phyloP scores from a whole-genome alignment of 179 eudicot genomes.

The Nepenthes alata region DNA sequence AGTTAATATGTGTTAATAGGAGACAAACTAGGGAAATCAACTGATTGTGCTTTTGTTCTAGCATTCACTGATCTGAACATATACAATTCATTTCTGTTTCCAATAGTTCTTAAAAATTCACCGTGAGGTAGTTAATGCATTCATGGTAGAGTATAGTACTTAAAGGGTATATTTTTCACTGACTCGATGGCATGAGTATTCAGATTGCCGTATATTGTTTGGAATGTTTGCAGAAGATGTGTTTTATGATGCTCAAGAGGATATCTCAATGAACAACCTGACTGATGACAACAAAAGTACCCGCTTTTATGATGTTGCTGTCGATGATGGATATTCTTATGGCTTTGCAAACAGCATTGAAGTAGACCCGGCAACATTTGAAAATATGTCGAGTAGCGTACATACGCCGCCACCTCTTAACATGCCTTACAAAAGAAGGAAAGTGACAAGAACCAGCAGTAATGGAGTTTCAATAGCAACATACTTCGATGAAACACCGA shows the following conservation, averaged over 20 bases:
- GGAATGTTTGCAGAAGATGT: constrained; percentile 45
- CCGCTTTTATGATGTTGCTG: constrained; percentile 15
- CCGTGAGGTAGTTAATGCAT: no score
- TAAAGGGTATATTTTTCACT: not conserved
- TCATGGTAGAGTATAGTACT: no score
- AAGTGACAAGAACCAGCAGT: constrained; percentile 33
- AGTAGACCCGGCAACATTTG: constrained; percentile 19
- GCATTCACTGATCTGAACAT: no score
- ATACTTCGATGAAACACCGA: constrained; percentile 29
- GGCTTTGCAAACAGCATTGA: constrained; percentile 18
- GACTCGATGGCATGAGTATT: not conserved
- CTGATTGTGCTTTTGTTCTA: no score
- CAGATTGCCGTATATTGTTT: not conserved
- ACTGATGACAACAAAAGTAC: constrained; percentile 26
- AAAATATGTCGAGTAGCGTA: constrained; percentile 10
- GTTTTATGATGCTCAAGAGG: constrained; percentile 59
- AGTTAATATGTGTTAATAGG: no score
- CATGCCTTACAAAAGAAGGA: constrained; percentile 77
- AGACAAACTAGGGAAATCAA: no score
- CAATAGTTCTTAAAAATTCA: no score
- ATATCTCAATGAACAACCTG: constrained; percentile 19
- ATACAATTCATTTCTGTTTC: no score
- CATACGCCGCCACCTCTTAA: constrained; percentile 64
- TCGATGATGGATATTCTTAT: constrained; percentile 27
- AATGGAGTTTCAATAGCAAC: constrained; percentile 22